A percentile compares a stretch with the other conserved stretches of the same genome.
Conservation (phyloP, 768 basidiomycete genomes). For the Suillus subaureus region DNA sequence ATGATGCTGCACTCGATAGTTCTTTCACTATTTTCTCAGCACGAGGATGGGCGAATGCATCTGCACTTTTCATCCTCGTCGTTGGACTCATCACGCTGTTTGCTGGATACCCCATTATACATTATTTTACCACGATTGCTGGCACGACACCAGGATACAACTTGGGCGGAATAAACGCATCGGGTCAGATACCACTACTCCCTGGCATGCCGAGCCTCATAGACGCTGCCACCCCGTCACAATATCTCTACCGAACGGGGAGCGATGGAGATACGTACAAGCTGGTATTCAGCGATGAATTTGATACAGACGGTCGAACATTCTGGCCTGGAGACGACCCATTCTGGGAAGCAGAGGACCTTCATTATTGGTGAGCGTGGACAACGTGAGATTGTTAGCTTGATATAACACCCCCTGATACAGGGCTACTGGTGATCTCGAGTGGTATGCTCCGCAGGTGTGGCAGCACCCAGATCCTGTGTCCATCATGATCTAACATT, state of each 20-base stretch:
- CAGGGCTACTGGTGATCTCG: constrained; percentile 71
- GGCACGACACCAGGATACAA: constrained; percentile 61
- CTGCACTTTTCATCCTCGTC: constrained; percentile 69
- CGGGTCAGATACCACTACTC: constrained; percentile 85
- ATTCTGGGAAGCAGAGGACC: constrained; percentile 84
- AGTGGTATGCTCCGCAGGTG: constrained; percentile 83
- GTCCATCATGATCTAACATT: constrained; percentile 5
- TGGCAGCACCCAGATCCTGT: constrained; percentile 20
- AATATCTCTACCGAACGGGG: constrained; percentile 59
- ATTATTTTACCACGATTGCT: constrained; percentile 43
- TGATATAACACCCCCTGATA: constrained; percentile 8
- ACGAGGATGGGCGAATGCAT: constrained; percentile 83
- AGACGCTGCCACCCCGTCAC: constrained; percentile 73
- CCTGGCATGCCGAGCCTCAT: constrained; percentile 69
- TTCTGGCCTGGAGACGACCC: constrained; percentile 83
- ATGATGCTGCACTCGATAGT: constrained; percentile 59
- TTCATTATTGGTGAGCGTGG: constrained; percentile 72
- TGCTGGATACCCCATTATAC: constrained; percentile 85
- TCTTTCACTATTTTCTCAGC: constrained; percentile 75
- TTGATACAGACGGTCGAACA: constrained; percentile 69
- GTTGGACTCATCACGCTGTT: constrained; percentile 76
- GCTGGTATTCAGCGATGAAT: constrained; percentile 90
- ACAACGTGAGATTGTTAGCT: not conserved
- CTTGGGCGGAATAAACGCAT: constrained; percentile 78
- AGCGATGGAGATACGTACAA: constrained; percentile 77